Conservation (phyloP, 208 protist genomes). For the Crithidia sp. region DNA sequence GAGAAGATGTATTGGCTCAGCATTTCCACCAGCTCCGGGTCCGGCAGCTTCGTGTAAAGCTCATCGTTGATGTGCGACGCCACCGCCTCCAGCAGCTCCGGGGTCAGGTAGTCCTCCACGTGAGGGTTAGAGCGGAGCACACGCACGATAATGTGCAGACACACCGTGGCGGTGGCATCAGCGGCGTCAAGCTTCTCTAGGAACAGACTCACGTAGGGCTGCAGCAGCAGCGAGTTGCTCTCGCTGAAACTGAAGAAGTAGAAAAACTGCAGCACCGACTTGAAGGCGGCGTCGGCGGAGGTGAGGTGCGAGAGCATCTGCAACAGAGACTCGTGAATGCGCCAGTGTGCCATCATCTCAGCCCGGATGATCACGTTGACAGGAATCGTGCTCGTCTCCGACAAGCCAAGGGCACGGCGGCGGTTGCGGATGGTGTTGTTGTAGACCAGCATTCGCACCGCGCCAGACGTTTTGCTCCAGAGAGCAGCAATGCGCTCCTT, state of each 20-base stretch:
- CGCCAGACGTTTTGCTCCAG: conserved; percentile 57
- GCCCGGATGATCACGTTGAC: conserved; percentile 57
- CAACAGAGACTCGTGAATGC: conserved; percentile 67
- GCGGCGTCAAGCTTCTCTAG: conserved; percentile 28
- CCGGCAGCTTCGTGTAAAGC: conserved; percentile 48
- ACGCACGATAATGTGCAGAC: conserved; percentile 65
- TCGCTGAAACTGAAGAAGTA: conserved; percentile 70
- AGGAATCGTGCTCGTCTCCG: conserved; percentile 54
- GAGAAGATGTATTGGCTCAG: conserved; percentile 63
- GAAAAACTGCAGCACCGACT: conserved; percentile 73
- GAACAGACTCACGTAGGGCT: conserved; percentile 50
- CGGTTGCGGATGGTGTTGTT: conserved; percentile 52
- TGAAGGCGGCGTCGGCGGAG: conserved; percentile 35
- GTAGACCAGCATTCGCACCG: conserved; percentile 58
- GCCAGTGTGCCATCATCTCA: conserved; percentile 78
- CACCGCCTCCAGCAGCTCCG: conserved; percentile 46
- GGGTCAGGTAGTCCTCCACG: conserved; percentile 65
- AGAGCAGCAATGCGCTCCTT: conserved; percentile 19
- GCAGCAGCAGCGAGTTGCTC: conserved; percentile 60
- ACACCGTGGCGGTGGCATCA: conserved; percentile 36
- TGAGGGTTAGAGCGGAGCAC: conserved; percentile 60
- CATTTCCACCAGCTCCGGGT: conserved; percentile 63
- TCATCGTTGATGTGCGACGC: conserved; percentile 51
- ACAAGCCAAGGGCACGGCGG: conserved; percentile 56
- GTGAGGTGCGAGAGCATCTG: conserved; percentile 54